Conservation (phyloP, 441 rosid species). For the Raphanus hybrid region DNA sequence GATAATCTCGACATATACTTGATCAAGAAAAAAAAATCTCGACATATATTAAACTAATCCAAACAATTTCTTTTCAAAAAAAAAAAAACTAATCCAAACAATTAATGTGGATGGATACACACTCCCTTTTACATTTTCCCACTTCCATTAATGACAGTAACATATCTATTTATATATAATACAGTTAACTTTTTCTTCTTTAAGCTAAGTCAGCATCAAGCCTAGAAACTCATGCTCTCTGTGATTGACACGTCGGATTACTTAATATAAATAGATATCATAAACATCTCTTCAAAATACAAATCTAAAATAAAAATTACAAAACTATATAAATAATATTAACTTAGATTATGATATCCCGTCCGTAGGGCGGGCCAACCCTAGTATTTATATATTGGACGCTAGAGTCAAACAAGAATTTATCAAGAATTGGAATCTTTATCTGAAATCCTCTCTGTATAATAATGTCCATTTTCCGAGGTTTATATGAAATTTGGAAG, state of each 20-base stretch:
- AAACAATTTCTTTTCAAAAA: background rate
- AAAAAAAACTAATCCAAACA: slow-evolving; percentile 3
- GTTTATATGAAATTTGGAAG: background rate
- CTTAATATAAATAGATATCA: too few species aligned
- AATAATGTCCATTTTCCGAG: background rate
- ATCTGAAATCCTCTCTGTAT: background rate
- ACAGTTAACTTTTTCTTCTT: too few species aligned
- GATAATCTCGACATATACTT: slow-evolving; percentile 9
- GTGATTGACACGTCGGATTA: too few species aligned
- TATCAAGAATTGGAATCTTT: background rate
- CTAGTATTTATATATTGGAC: background rate
- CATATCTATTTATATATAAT: background rate
- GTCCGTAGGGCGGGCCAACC: too few species aligned
- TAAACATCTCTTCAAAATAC: too few species aligned
- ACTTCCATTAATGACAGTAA: background rate
- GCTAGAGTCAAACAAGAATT: background rate
- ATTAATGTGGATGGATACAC: slow-evolving; percentile 29
- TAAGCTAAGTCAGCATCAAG: too few species aligned
- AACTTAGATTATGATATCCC: too few species aligned
- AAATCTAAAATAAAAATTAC: too few species aligned
- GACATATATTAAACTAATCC: slow-evolving; percentile 3
- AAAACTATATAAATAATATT: too few species aligned
- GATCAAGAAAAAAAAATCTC: too few species aligned
- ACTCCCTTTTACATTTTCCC: slow-evolving; percentile 9
- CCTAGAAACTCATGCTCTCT: too few species aligned